phyloP scores from a whole-genome alignment of 2,329 filamentous ascomycete species.

The Sporothrix globosa region DNA sequence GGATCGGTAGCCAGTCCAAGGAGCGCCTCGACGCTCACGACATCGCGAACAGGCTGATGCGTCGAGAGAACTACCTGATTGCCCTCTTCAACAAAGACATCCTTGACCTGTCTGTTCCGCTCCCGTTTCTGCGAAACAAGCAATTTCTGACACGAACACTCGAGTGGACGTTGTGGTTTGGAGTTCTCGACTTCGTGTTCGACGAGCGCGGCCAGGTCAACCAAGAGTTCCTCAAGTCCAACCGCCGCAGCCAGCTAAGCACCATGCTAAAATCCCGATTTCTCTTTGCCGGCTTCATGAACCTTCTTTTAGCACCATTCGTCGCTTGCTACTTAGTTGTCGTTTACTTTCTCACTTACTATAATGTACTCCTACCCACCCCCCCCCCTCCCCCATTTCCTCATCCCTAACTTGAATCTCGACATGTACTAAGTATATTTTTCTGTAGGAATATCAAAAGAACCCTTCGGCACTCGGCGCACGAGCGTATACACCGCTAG shows the following conservation, averaged over 20 bases:
- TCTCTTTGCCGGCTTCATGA: conserved; percentile 80
- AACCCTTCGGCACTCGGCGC: conserved; percentile 87
- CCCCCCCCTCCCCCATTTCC: no score
- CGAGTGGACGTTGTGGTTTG: conserved; percentile 89
- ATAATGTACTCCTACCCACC: conserved; percentile 64
- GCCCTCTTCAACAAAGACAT: conserved; percentile 97
- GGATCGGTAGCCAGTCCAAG: conserved; percentile 82
- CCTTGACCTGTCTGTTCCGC: conserved; percentile 78
- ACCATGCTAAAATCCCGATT: conserved; percentile 77
- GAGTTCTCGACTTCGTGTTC: conserved; percentile 92
- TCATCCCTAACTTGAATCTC: neutral
- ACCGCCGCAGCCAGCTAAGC: conserved; percentile 77
- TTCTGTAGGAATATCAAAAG: conserved; percentile 81
- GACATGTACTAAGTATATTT: conserved; percentile 35
- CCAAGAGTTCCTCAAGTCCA: conserved; percentile 81
- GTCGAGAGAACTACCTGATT: conserved; percentile 94
- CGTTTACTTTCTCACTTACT: conserved; percentile 92
- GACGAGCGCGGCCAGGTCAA: conserved; percentile 86
- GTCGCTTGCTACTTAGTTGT: conserved; percentile 84
- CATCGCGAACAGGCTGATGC: conserved; percentile 95
- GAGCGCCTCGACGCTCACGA: conserved; percentile 94
- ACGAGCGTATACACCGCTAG: conserved; percentile 87
- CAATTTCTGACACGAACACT: conserved; percentile 88
- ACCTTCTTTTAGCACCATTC: conserved; percentile 83
- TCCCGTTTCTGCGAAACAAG: conserved; percentile 78